Base-by-base conservation (phyloP, 495 filamentous ascomycete genomes). In the Penicillium paradoxum region DNA sequence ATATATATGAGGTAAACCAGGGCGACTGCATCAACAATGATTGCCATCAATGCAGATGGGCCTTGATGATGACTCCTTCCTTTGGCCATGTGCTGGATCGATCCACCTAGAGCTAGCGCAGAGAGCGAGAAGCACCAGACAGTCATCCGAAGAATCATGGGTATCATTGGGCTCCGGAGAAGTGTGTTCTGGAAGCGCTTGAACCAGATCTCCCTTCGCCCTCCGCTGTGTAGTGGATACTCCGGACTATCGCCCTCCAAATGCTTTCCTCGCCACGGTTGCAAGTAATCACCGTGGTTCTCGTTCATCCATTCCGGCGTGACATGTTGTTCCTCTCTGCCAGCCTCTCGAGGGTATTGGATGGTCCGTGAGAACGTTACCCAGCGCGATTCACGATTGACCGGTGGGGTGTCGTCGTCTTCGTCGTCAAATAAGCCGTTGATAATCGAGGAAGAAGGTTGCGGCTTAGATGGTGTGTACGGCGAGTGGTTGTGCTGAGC, bases 1-100 rank as follows among this genome's bases (percentile, higher is more conserved):
- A 98, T 92, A 67, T 96, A 97, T 45, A 89, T 63, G 30, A 93
- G 80, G 67, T 97, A 98, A 36, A 91, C 82, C 50, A 97, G 75
- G 6, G 95, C 95, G 3, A 97, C 77, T 11, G 83, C 83, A 69
- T 97, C 92, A 27, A 97, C 87, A 38, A 91, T 83, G 57, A 97
- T 86, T 37, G 93, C 93, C 74, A 98, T 91, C 43, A 87, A 80
- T 10, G 89, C 86, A 21, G 91, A 92, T 4, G 91, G 81, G 14
- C 83, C 79, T 59, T 84, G 81, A 1, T 72, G 68, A 43, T 74
- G 74, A 10, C 69, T 50, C 32, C 70, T 73, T 11, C 62, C 34
- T 29, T 71, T 67, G 22, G 82, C 78, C 33, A 83, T 68, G 56
- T 85, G 74, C 62, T 83, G 90, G 34, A 96, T 90, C 24, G 81